Evolutionary conservation across 1,284 basidiomycete genomes (phyloP).

Genomic region (Limonomyces culmigenus): DNA sequence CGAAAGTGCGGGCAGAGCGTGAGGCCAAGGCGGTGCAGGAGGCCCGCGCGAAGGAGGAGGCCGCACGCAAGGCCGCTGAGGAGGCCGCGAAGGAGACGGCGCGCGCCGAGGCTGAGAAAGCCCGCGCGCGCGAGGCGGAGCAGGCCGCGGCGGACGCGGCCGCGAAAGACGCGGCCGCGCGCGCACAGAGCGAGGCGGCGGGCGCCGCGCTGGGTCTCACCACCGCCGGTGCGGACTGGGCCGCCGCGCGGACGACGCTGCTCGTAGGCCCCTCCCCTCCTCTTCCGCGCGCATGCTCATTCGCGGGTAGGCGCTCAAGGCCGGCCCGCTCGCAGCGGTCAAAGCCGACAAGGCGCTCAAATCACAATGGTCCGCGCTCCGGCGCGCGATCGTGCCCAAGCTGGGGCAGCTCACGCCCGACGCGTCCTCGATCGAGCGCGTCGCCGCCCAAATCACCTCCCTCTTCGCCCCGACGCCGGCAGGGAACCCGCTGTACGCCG

Average conservation of each 20-base stretch:
- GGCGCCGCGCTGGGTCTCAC: constrained; percentile 28
- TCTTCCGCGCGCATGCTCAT: constrained; percentile 3
- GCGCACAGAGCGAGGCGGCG: constrained; percentile 23
- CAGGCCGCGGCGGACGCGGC: constrained; percentile 19
- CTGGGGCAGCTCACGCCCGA: constrained; percentile 89
- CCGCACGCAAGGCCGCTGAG: constrained; percentile 11
- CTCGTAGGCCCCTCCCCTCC: constrained; percentile 22
- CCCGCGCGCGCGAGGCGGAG: constrained; percentile 11
- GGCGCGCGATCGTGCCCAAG: constrained; percentile 79
- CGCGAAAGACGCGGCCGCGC: constrained; percentile 19
- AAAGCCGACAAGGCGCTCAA: constrained; percentile 46
- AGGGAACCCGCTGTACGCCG: constrained; percentile 41
- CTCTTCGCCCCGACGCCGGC: constrained; percentile 15
- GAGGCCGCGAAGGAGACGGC: constrained; percentile 13
- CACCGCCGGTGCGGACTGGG: constrained; percentile 52
- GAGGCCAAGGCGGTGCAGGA: constrained; percentile 29
- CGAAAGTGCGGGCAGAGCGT: constrained; percentile 32
- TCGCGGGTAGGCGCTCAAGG: constrained; percentile 44
- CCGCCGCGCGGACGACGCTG: constrained; percentile 39
- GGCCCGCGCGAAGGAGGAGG: constrained; percentile 16
- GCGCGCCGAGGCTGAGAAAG: constrained; percentile 16
- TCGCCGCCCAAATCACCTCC: constrained; percentile 28
- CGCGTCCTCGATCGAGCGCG: constrained; percentile 42
- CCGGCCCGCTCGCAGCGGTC: constrained; percentile 53
- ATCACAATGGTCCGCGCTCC: constrained; percentile 40